Conservation (phyloP, 1,284 basidiomycete genomes). For the Phellopilus nigrolimitatus region DNA sequence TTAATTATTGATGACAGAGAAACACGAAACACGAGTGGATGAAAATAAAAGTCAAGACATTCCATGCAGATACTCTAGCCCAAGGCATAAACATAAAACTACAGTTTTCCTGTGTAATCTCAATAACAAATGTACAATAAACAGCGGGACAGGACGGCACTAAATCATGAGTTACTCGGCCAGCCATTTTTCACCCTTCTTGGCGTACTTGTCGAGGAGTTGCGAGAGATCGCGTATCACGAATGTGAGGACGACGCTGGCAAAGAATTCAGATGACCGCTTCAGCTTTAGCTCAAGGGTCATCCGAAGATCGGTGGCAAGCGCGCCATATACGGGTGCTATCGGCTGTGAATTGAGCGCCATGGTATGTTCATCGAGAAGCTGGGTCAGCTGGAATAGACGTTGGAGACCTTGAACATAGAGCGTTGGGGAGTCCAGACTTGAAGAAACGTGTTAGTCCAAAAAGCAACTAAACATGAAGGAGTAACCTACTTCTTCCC, state of each 20-base stretch:
- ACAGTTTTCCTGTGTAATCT: slow-evolving; percentile 11
- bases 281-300: slow-evolving; percentile 73
- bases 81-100: slow-evolving; percentile 15
- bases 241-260: slow-evolving; percentile 85
- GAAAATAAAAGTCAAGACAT: slow-evolving; percentile 12
- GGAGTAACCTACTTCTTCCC: slow-evolving; percentile 71
- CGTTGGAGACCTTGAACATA: slow-evolving; percentile 79
- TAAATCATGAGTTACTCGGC: slow-evolving; percentile 48
- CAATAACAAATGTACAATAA: slow-evolving; percentile 19
- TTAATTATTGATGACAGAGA: slow-evolving; percentile 4
- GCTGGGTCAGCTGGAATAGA: slow-evolving; percentile 72
- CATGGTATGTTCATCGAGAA: slow-evolving; percentile 84
- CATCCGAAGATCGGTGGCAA: slow-evolving; percentile 58
- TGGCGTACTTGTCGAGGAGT: slow-evolving; percentile 88
- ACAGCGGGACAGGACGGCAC: background rate
- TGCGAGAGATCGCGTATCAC: slow-evolving; percentile 82
- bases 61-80: slow-evolving; percentile 18
- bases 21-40: slow-evolving; percentile 12
- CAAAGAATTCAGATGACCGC: slow-evolving; percentile 86
- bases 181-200: slow-evolving; percentile 86
- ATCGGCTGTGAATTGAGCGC: slow-evolving; percentile 61
- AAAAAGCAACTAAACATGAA: slow-evolving; percentile 7
- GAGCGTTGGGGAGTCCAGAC: slow-evolving; percentile 80
- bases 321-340: slow-evolving; percentile 65
- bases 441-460: slow-evolving; percentile 31